Evolutionary conservation across 495 filamentous ascomycete species (phyloP).

Genomic region (Lasiosphaeriaceae sp.): DNA sequence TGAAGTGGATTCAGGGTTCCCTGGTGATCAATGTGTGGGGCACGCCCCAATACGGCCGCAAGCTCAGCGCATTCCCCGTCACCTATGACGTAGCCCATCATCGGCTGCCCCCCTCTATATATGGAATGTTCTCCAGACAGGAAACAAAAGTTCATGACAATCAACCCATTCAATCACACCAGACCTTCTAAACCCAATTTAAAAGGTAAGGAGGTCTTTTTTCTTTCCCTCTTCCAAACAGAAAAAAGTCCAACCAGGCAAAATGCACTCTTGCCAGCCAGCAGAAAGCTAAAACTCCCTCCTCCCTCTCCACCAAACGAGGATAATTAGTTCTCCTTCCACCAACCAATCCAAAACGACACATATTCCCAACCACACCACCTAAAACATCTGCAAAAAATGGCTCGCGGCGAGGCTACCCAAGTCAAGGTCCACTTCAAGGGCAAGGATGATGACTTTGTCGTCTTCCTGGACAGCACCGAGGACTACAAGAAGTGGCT

Average conservation of each 20-base stretch:
- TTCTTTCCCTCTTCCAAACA: no score
- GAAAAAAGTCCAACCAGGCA: background rate
- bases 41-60: background rate
- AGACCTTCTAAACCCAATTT: no score
- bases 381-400: slow-evolving; percentile 40
- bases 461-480: slow-evolving; percentile 80
- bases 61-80: background rate
- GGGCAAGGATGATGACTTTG: slow-evolving; percentile 82
- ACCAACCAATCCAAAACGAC: slow-evolving; percentile 1
- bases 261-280: background rate
- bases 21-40: background rate
- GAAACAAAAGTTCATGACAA: no score
- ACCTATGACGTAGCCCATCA: background rate
- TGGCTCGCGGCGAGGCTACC: slow-evolving; percentile 73
- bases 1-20: background rate
- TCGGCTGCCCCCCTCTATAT: background rate
- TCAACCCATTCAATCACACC: no score
- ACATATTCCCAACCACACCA: slow-evolving; percentile 16
- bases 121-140: background rate
- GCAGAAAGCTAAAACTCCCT: background rate
- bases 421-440: slow-evolving; percentile 86
- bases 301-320: background rate
- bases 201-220: no score
- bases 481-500: slow-evolving; percentile 76
- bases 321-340: background rate